Conservation (phyloP, 441 rosid genomes). For the Gossypium davidsonii region DNA sequence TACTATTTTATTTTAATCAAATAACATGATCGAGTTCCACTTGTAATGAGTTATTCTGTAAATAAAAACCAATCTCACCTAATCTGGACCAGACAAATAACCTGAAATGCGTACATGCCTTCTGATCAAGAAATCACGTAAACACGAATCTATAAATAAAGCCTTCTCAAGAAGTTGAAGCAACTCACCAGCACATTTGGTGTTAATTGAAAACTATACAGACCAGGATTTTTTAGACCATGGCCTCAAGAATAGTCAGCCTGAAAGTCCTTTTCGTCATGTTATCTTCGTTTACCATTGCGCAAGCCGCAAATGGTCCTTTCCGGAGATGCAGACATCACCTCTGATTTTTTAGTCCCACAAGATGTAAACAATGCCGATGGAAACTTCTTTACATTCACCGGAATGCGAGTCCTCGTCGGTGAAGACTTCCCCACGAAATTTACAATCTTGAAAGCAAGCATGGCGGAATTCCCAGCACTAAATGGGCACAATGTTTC, state of each 20-base stretch:
- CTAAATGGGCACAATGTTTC: constrained; percentile 22
- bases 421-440: constrained; percentile 2
- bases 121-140: too few relatives aligned
- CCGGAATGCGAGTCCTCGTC: constrained; percentile 18
- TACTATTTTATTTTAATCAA: neutral
- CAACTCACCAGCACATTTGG: too few relatives aligned
- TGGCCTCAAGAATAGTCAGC: neutral
- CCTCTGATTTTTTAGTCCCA: neutral
- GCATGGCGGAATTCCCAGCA: constrained; percentile 29
- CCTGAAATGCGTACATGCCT: too few relatives aligned
- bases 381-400: constrained; percentile 31
- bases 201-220: too few relatives aligned
- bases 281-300: constrained; percentile 10
- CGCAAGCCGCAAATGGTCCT: constrained; percentile 1
- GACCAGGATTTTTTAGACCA: neutral
- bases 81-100: too few relatives aligned
- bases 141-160: too few relatives aligned
- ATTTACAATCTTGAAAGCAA: constrained; percentile 19
- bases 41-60: neutral
- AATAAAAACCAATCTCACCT: neutral
- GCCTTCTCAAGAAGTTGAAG: too few relatives aligned
- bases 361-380: neutral
- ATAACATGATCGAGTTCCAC: neutral
- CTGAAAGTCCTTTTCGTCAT: neutral
- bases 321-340: constrained; percentile 12